A percentile compares a stretch with the other conserved stretches of the same genome.
phyloP scores from a whole-genome alignment of 805 yeast species.

The Teunomyces stri region DNA sequence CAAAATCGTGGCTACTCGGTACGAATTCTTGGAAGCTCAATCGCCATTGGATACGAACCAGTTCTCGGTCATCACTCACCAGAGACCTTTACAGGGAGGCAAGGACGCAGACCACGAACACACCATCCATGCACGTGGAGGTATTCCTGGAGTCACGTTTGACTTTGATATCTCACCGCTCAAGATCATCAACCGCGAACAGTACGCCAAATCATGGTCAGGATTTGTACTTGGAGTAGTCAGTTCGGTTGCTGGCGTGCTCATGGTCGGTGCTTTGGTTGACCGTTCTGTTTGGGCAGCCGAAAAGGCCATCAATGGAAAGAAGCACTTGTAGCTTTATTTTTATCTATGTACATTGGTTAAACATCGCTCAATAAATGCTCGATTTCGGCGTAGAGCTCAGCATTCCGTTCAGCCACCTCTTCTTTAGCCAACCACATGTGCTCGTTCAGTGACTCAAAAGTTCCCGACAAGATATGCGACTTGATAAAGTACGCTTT shows the following conservation, averaged over 20 bases:
- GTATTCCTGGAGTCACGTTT: slow-evolving; percentile 86
- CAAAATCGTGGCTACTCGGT: slow-evolving; percentile 88
- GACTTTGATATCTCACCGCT: slow-evolving; percentile 90
- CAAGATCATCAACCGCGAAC: slow-evolving; percentile 84
- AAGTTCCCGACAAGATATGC: slow-evolving; percentile 83
- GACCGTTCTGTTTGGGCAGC: slow-evolving; percentile 91
- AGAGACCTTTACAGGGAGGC: slow-evolving; percentile 83
- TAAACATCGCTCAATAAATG: slow-evolving; percentile 44
- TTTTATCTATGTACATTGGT: slow-evolving; percentile 6
- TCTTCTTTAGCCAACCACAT: slow-evolving; percentile 89
- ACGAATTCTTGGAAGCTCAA: slow-evolving; percentile 56
- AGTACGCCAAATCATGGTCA: slow-evolving; percentile 71
- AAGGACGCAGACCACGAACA: slow-evolving; percentile 88
- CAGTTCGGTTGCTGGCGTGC: slow-evolving; percentile 88
- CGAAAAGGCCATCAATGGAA: slow-evolving; percentile 67
- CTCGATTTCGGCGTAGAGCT: slow-evolving; percentile 56
- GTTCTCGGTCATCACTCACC: slow-evolving; percentile 84
- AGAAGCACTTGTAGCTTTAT: slow-evolving; percentile 46
- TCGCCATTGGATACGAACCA: slow-evolving; percentile 73
- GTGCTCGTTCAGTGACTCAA: slow-evolving; percentile 52
- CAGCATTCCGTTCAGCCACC: slow-evolving; percentile 45
- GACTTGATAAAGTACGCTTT: slow-evolving; percentile 77
- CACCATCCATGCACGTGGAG: slow-evolving; percentile 78
- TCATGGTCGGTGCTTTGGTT: slow-evolving; percentile 86
- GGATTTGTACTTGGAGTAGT: slow-evolving; percentile 79